Base-by-base conservation (phyloP, 495 filamentous ascomycete species). In the Penicillium angulare region DNA sequence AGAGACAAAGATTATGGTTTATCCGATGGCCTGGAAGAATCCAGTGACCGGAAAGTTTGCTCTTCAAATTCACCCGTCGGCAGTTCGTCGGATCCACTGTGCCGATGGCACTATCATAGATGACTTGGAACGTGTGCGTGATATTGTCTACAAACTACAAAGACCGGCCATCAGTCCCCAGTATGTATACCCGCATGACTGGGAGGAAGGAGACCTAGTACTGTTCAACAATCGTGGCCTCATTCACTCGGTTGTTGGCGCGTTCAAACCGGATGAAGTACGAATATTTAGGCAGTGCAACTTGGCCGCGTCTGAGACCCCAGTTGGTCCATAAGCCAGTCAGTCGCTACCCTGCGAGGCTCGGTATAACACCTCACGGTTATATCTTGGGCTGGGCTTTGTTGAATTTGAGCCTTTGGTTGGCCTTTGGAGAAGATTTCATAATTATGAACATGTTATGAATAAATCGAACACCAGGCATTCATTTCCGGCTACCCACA, bases 241-340 rank as follows among this genome's bases (percentile, higher is more conserved):
- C 17, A 54, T 89, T 43, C 86, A 90, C 64, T 81, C 80, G 3
- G 86, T 89, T 31, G 86, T 88, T 0, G 87, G 86, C 1, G 84
- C 84, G 1, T 89, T 90, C 65, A 78, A 76, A 35, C 76, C 82
- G 15, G 83, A 86, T 27, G 86, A 89, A 70, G 79, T 87, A 20
- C 66, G 86, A 21, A 52, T 90, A 49, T 89, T 90, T 55, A 68
- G 86, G 47, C 87, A 90, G 73, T 89, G 86, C 68, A 89, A 89
- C 61, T 71, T 88, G 63, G 85, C 86, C 26, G 83, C 80, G 9
- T 60, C 53, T 5, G 59, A 60, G 22, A 47, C 59, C 4, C 62
- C 62, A 1, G 39, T 62, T 5, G 62, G 56, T 2, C 47, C 62
- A n/a, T 65, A 32, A 35, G 18, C 16, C 10, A 23, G n/a, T n/a